Percentiles rank a stretch among this genome's conserved stretches.
phyloP scores from a whole-genome alignment of 805 yeast species.

The Sugiyamaella floridensis region DNA sequence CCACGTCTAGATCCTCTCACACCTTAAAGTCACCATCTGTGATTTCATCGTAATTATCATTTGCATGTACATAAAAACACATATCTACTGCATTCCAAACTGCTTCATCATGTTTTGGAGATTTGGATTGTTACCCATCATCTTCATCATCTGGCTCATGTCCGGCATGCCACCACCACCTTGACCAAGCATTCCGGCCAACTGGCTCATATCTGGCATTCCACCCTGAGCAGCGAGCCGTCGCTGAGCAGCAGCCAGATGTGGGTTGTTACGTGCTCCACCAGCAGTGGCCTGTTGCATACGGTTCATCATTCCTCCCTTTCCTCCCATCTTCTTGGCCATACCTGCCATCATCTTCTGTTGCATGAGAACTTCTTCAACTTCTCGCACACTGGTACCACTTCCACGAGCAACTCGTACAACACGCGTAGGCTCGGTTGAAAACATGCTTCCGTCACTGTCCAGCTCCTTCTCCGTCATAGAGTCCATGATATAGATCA shows the following conservation, averaged over 20 bases:
- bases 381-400: slow-evolving; percentile 87
- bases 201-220: slow-evolving; percentile 46
- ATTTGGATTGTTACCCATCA: slow-evolving; percentile 45
- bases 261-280: slow-evolving; percentile 33
- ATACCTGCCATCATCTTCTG: slow-evolving; percentile 90
- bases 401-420: slow-evolving; percentile 91
- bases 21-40: too few relatives aligned
- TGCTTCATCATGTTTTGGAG: slow-evolving; percentile 45
- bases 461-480: slow-evolving; percentile 91
- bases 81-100: slow-evolving; percentile 32
- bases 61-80: background rate
- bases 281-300: slow-evolving; percentile 33
- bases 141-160: slow-evolving; percentile 56
- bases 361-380: slow-evolving; percentile 85
- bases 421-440: slow-evolving; percentile 75
- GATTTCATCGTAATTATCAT: too few relatives aligned
- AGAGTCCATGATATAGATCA: slow-evolving; percentile 90
- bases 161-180: slow-evolving; percentile 60
- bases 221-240: slow-evolving; percentile 43
- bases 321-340: slow-evolving; percentile 65
- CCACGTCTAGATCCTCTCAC: too few relatives aligned
- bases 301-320: slow-evolving; percentile 44
- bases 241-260: slow-evolving; percentile 42
- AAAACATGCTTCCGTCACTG: slow-evolving; percentile 76
- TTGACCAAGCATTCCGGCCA: slow-evolving; percentile 51